phyloP scores from a whole-genome alignment of 2,329 filamentous ascomycete genomes.

The Colletotrichum sp. region DNA sequence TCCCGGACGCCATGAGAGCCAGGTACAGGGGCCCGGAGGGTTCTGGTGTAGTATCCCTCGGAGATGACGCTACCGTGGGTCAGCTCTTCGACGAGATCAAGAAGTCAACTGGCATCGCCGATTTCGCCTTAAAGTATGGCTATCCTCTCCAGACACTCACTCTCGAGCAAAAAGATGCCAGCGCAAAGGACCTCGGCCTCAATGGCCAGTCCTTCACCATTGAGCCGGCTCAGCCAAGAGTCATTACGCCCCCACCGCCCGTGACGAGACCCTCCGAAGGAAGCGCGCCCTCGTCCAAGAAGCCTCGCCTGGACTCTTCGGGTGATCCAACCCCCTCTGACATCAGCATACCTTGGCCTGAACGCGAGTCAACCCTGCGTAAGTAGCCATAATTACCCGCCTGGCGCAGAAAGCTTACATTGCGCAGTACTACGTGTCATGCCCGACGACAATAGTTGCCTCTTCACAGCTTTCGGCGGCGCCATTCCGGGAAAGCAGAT shows the following conservation, averaged over 20 bases:
- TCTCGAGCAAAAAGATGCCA: constrained; percentile 54
- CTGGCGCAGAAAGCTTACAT: constrained; percentile 40
- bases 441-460: constrained; percentile 95
- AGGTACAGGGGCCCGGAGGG: constrained; percentile 78
- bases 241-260: constrained; percentile 9
- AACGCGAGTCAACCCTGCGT: constrained; percentile 57
- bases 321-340: constrained; percentile 4
- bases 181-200: constrained; percentile 52
- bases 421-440: constrained; percentile 82
- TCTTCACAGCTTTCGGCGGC: constrained; percentile 88
- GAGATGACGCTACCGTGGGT: constrained; percentile 69
- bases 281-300: neutral
- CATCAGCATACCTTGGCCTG: constrained; percentile 51
- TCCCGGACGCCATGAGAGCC: constrained; percentile 63
- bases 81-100: constrained; percentile 66
- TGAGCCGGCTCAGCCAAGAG: constrained; percentile 34
- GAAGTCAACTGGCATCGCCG: constrained; percentile 65
- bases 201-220: constrained; percentile 57
- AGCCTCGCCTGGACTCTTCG: neutral
- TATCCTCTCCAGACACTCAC: constrained; percentile 78
- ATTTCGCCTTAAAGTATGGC: constrained; percentile 82
- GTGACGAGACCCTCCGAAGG: constrained; percentile 4
- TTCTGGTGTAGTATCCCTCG: constrained; percentile 71
- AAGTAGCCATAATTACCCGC: constrained; percentile 25
- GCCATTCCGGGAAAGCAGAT: constrained; percentile 66